Percentiles rank a stretch among this genome's conserved stretches.
Conservation (phyloP, 2,329 filamentous ascomycete genomes). For the Gliomastix tumulicola region DNA sequence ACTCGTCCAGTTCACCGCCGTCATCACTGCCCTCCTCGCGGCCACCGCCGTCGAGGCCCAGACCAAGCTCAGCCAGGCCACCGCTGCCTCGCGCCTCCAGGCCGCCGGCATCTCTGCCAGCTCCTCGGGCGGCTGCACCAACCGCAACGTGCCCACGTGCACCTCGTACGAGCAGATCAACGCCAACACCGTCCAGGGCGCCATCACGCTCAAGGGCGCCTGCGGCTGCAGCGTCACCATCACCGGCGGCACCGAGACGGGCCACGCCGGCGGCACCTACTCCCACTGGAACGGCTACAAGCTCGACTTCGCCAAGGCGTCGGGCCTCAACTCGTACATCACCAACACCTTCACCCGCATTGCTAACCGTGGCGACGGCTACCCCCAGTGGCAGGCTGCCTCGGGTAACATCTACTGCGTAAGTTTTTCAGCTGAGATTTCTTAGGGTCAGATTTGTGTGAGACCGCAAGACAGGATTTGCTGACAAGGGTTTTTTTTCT, state of each 20-base stretch:
- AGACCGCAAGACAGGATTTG: neutral
- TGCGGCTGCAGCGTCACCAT: slow-evolving; percentile 11
- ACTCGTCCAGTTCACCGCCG: no score
- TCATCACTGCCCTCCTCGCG: no score
- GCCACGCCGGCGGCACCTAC: slow-evolving; percentile 12
- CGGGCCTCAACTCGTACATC: slow-evolving; percentile 10
- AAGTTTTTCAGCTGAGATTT: slow-evolving; percentile 8
- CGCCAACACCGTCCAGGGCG: slow-evolving; percentile 12
- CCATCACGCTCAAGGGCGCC: slow-evolving; percentile 14
- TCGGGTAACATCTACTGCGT: slow-evolving; percentile 16
- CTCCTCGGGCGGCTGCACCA: slow-evolving; percentile 13
- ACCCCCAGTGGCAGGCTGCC: slow-evolving; percentile 12
- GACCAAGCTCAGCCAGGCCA: slow-evolving; percentile 10
- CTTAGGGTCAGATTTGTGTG: slow-evolving; percentile 2
- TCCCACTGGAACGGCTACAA: slow-evolving; percentile 14
- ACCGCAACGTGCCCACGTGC: slow-evolving; percentile 8
- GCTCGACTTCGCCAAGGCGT: slow-evolving; percentile 12
- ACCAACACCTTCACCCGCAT: slow-evolving; percentile 12
- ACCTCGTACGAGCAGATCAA: slow-evolving; percentile 15
- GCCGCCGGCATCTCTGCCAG: slow-evolving; percentile 12
- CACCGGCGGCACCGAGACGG: slow-evolving; percentile 14
- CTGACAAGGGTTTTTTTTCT: no score
- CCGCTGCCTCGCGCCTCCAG: slow-evolving; percentile 9
- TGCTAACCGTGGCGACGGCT: slow-evolving; percentile 10
- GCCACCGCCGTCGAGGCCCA: no score